phyloP scores from a whole-genome alignment of 805 yeast species.

The Cyberlindnera sargentensis region DNA sequence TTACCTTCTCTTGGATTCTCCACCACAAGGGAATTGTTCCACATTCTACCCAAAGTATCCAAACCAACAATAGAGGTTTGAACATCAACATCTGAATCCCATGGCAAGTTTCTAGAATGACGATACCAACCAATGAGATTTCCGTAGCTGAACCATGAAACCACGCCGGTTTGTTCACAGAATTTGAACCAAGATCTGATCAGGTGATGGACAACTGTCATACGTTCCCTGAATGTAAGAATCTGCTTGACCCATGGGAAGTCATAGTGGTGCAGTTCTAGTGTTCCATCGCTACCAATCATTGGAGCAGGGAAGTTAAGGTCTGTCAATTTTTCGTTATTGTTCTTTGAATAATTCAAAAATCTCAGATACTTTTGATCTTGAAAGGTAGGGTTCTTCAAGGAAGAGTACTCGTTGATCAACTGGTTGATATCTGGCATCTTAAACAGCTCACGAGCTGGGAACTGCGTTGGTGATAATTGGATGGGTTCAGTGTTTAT shows the following conservation, averaged over 20 bases:
- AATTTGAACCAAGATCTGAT: constrained; percentile 49
- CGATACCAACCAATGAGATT: constrained; percentile 56
- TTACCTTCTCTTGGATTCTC: constrained; percentile 32
- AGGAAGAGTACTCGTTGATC: constrained; percentile 7
- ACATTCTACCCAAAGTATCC: constrained; percentile 35
- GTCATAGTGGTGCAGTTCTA: constrained; percentile 26
- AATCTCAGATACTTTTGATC: background rate
- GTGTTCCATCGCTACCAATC: constrained; percentile 18
- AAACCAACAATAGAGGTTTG: constrained; percentile 45
- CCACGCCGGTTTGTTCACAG: constrained; percentile 31
- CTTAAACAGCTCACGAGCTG: constrained; percentile 10
- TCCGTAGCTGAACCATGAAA: constrained; percentile 64
- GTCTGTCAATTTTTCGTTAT: constrained; percentile 16
- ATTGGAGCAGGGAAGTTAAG: constrained; percentile 25
- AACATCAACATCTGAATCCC: constrained; percentile 59
- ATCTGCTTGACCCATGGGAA: constrained; percentile 27
- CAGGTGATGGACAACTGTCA: constrained; percentile 36
- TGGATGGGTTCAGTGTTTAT: background rate
- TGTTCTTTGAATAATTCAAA: constrained; percentile 15
- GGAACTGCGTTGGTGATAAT: background rate
- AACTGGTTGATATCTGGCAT: constrained; percentile 15
- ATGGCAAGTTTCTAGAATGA: constrained; percentile 51
- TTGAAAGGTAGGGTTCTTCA: constrained; percentile 7
- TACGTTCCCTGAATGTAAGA: constrained; percentile 24
- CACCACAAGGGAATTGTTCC: constrained; percentile 43